Base-by-base conservation (phyloP, 148 eudicot species). In the Oxyria digyna region DNA sequence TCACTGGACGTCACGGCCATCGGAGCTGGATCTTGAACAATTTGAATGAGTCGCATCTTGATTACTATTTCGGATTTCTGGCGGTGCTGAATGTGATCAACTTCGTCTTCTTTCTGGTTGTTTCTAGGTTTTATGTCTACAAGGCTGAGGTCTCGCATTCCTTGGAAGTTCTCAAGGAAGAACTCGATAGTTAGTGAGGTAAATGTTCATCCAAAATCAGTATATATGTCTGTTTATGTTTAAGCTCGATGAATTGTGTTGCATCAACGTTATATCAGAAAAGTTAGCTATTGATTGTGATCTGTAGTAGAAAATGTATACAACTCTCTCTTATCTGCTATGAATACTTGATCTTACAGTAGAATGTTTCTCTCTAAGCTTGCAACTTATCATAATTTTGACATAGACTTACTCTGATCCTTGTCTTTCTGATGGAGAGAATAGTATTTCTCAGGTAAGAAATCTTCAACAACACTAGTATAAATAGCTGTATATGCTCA, bases 1-100 rank as follows among this genome's bases (percentile, higher is more conserved):
- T 90, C 32, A 90, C 91, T 1, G 69, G 77, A 55, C 59, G 77
- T 41, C 75, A 87, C 65, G 88, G 87, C 0, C 79, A 71, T 45
- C 37, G 76, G 5, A 91, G 94, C 10, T 90, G 97, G 97, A 78
- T 87, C 31, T 65, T 77, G 75, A 86, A 90, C 74, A 90, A 87
- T 83, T 85, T 90, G 23, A 90, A 90, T 40, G 79, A 79, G 9
- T 90, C 97, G 12, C 93, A 76, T 73, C 85, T 90, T 7, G 97
- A 90, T 73, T 85, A 85, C 49, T 90, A 87, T 69, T 90, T 84
- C 15, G 91, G 74, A 12, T 85, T 90, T 26, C 81, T 87, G 2
- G 78, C 80, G 0, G 43, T 83, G 0, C 77, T 90, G 32, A 90
- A 84, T 77, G 69, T 80, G 4, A 74, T 86, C 38, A 90, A 90